Evolutionary conservation across 2,329 filamentous ascomycete species (phyloP), one percentile per base, ranked within the genome.

Genomic region (Aspergillaceae sp.): DNA sequence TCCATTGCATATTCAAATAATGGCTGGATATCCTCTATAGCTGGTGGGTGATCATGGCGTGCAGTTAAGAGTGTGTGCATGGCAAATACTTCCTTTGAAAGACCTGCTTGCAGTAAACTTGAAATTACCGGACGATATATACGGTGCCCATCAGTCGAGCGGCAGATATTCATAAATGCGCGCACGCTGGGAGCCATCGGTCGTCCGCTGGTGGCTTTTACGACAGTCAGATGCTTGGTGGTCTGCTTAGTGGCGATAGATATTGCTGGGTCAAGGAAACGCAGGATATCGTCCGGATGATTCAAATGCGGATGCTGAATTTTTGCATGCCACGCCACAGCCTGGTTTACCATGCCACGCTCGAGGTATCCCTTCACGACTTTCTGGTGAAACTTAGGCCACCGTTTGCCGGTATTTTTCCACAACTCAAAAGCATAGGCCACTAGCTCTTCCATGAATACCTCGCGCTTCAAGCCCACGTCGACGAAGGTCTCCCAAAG

Each of bases 1-100:
- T 58, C 55, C 34, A 62, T 57, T 5, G 68, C 56, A 52, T 68
- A 64, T 34, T 64, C 56, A 37, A 75, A 51, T 40, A 76, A 56
- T 1, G 66, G 66, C 30, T 68, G 59, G 4, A 74, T 58, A 7
- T 66, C 60, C 10, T 64, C 58, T 4, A 65, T 58, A 1, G 52
- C 57, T 28, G 47, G 46, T 10, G 75, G 74, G 42, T 71, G 54
- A 48, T 77, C 74, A 29, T 62, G 55, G 37, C 61, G 58, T 27
- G 59, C 49, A 19, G 72, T 45, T 7, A 77, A 55, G 43, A 71
- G 69, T 29, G 61, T 54, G 52, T 78, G 75, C 71, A 76, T 74
- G 11, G 59, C 57, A 6, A 72, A 54, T 29, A 73, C 72, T 45
- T 67, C 56, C 19, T 65, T 53, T 42, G 65, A 59, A 35, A 65